Evolutionary conservation across 371 early-diverging fungal genomes (phyloP).

Genomic region (Apophysomyces sp.): DNA sequence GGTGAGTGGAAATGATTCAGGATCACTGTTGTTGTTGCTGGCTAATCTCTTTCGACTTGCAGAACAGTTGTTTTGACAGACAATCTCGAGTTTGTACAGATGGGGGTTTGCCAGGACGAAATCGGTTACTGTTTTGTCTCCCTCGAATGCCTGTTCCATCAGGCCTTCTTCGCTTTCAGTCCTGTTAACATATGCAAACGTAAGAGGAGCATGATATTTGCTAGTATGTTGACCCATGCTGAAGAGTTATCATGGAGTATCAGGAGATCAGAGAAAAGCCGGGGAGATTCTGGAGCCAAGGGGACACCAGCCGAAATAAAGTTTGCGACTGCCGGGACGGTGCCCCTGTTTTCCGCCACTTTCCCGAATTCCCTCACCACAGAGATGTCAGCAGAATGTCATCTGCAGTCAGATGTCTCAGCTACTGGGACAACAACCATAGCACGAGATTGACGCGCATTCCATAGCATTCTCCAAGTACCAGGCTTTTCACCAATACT

Average conservation of each 20-base stretch:
- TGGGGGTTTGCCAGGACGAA: conserved; percentile 37
- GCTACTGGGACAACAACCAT: too few species aligned
- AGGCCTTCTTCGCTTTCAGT: conserved; percentile 4
- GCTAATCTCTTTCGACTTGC: neutral
- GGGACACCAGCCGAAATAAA: neutral
- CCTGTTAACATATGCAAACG: conserved; percentile 35
- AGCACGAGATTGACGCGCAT: too few species aligned
- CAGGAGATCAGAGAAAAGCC: neutral
- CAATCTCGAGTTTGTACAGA: conserved; percentile 32
- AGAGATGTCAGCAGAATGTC: too few species aligned
- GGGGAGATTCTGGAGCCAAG: too few species aligned
- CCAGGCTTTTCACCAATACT: too few species aligned
- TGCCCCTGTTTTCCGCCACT: neutral
- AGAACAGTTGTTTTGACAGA: conserved; percentile 22
- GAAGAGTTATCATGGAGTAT: neutral
- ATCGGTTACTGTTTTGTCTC: conserved; percentile 14
- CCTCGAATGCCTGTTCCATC: conserved; percentile 2
- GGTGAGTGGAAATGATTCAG: neutral
- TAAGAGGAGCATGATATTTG: conserved; percentile 36
- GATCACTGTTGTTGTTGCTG: neutral
- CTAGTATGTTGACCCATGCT: conserved; percentile 35
- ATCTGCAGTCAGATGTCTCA: too few species aligned
- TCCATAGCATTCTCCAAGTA: too few species aligned
- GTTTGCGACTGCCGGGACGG: neutral
- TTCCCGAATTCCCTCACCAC: too few species aligned